phyloP scores from a whole-genome alignment of 1,284 basidiomycete species.

The Rhodotorula sp. region DNA sequence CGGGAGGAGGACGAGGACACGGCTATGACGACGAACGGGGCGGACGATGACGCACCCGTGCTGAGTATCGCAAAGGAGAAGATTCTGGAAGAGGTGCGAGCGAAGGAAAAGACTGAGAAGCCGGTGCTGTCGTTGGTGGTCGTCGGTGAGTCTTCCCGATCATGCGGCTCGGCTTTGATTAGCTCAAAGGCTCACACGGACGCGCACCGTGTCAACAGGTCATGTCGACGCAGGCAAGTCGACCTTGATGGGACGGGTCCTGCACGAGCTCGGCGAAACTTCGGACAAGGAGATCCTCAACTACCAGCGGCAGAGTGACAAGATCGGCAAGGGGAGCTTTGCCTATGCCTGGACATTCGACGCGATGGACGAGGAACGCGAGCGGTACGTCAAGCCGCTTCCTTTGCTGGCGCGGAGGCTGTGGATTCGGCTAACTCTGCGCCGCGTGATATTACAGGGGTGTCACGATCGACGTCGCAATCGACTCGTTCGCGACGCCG shows the following conservation, averaged over 20 bases:
- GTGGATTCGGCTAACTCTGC: no score
- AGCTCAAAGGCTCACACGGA: not conserved
- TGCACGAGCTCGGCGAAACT: slow-evolving; percentile 86
- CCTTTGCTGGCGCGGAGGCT: not conserved
- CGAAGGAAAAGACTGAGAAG: slow-evolving; percentile 61
- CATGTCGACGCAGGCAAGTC: slow-evolving; percentile 99
- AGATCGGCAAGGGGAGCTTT: slow-evolving; percentile 90
- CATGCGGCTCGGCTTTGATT: not conserved
- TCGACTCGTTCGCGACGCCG: slow-evolving; percentile 74
- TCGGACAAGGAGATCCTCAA: slow-evolving; percentile 78
- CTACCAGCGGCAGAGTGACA: slow-evolving; percentile 88
- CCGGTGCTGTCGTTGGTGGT: slow-evolving; percentile 83
- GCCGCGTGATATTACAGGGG: slow-evolving; percentile 60
- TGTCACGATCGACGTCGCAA: slow-evolving; percentile 95
- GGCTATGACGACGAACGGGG: slow-evolving; percentile 51
- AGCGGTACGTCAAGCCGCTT: slow-evolving; percentile 60
- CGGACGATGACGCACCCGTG: slow-evolving; percentile 10
- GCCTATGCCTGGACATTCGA: slow-evolving; percentile 98
- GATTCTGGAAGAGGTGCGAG: slow-evolving; percentile 75
- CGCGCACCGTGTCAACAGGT: slow-evolving; percentile 56
- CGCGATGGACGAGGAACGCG: slow-evolving; percentile 86
- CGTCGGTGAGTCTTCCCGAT: slow-evolving; percentile 65
- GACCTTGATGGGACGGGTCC: slow-evolving; percentile 89
- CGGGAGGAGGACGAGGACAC: not conserved
- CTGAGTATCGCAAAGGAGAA: slow-evolving; percentile 69